These are phyloP conservation scores for Oenanthe sinensis DNA, from an alignment of 129 eudicot species.

Conservation along the genomic window DNA sequence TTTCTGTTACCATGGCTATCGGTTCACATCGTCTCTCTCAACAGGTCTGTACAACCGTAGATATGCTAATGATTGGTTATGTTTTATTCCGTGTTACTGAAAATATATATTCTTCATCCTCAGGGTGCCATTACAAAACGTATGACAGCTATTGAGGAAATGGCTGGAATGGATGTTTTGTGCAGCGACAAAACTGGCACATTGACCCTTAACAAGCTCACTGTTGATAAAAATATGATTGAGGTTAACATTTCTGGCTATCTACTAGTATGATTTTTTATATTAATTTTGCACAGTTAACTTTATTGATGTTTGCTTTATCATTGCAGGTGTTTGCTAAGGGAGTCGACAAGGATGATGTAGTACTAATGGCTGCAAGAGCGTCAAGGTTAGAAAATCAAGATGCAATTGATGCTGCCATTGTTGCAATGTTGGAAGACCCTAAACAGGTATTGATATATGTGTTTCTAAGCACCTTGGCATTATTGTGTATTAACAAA, in stretches of 20 bases:
- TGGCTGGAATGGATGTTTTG: conserved; percentile 10
- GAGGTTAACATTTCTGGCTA: not conserved
- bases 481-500: not conserved
- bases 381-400: conserved; percentile 8
- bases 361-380: conserved; percentile 9
- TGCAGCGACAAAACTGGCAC: conserved; percentile 14
- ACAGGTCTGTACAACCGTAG: not conserved
- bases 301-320: not conserved
- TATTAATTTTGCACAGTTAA: not conserved
- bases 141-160: conserved; percentile 14
- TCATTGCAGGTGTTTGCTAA: conserved; percentile 3
- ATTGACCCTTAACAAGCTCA: conserved; percentile 11
- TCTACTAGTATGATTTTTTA: not conserved
- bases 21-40: conserved; percentile 20
- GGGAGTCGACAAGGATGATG: conserved; percentile 1
- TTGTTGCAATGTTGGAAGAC: conserved; percentile 8
- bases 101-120: not conserved
- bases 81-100: not conserved
- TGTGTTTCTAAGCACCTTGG: not conserved
- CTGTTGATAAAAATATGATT: conserved; percentile 8
- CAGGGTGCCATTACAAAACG: conserved; percentile 16
- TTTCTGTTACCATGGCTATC: conserved; percentile 16
- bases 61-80: not conserved
- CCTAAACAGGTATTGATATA: not conserved
- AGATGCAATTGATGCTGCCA: conserved; percentile 12